Evolutionary conservation across 352 stramenopile species (phyloP), one percentile per base, ranked within the genome.

Genomic region (Globisporangium mamillatum): DNA sequence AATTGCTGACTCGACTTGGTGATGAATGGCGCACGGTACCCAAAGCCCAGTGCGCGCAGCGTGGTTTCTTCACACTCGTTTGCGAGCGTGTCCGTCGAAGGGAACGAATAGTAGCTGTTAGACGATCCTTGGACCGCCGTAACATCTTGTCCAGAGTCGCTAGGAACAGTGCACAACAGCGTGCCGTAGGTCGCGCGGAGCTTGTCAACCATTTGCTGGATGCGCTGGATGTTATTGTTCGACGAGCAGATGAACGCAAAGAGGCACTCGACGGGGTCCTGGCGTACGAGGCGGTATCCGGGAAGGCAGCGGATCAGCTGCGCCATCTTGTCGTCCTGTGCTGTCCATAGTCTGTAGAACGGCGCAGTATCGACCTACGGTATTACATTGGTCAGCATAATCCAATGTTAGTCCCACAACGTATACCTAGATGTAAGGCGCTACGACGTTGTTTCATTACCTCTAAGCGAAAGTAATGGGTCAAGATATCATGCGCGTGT

Each of bases 161-260:
- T 20, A 41, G 82, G 60, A 27, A 66, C 62, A 10, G 88, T 46
- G 60, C 71, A 83, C 62, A 98, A 60, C 20, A 79, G 81, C 60
- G 79, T 79, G 12, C 97, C 97, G 80, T 97, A 99, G 24, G 77
- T 82, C 44, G 75, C 65, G 58, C 95, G 81, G 65, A 99, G 89
- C 32, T 89, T 88, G 56, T 91, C 77, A 20, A 99, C 75, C 88
- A 99, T 98, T 36, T 93, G 84, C 44, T 90, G 90, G 72, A 99
- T 99, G 34, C 97, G 79, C 50, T 88, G 74, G 75, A 99, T 99
- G 77, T 99, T 99, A 82, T 99, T 99, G 81, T 99, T 99, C 63
- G 89, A 98, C 22, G 91, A 98, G 77, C 96, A 99, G 55, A 99
- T 98, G 81, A 99, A 99, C 38, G 91, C 97, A 67, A 99, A 93